Conservation (phyloP, 352 stramenopile species). For the Phytophthora pisi region DNA sequence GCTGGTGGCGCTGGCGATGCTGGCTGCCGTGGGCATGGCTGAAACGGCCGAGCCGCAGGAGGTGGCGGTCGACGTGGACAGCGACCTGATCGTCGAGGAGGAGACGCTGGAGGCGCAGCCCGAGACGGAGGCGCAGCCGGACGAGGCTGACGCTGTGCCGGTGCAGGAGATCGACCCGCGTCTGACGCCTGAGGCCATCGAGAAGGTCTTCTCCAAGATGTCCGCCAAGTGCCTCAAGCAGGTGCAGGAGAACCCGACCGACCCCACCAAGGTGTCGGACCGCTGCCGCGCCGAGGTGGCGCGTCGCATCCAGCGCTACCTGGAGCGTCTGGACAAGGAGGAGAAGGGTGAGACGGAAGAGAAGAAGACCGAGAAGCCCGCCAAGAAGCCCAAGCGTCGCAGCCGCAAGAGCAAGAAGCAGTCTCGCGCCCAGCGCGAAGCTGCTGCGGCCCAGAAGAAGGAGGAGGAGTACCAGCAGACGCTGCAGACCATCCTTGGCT, state of each 20-base stretch:
- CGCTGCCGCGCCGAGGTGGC: slow-evolving; percentile 64
- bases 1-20: slow-evolving; percentile 48
- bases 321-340: slow-evolving; percentile 52
- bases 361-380: slow-evolving; percentile 35
- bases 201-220: slow-evolving; percentile 75
- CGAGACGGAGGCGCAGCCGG: slow-evolving; percentile 16
- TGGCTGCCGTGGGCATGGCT: slow-evolving; percentile 38
- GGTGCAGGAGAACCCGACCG: slow-evolving; percentile 69
- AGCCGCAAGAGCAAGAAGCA: slow-evolving; percentile 76
- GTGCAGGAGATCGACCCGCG: slow-evolving; percentile 44
- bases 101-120: slow-evolving; percentile 46
- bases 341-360: slow-evolving; percentile 43
- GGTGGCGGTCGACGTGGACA: slow-evolving; percentile 41
- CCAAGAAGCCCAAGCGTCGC: slow-evolving; percentile 53
- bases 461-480: slow-evolving; percentile 72
- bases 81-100: slow-evolving; percentile 45
- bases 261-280: slow-evolving; percentile 67
- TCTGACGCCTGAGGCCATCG: slow-evolving; percentile 66
- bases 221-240: slow-evolving; percentile 76
- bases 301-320: slow-evolving; percentile 65
- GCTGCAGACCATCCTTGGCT: slow-evolving; percentile 71
- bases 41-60: slow-evolving; percentile 35
- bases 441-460: slow-evolving; percentile 63
- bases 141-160: slow-evolving; percentile 20
- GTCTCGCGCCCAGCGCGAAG: slow-evolving; percentile 56